Conservation (phyloP, 257 asterid species). For the Plantago elongata region DNA sequence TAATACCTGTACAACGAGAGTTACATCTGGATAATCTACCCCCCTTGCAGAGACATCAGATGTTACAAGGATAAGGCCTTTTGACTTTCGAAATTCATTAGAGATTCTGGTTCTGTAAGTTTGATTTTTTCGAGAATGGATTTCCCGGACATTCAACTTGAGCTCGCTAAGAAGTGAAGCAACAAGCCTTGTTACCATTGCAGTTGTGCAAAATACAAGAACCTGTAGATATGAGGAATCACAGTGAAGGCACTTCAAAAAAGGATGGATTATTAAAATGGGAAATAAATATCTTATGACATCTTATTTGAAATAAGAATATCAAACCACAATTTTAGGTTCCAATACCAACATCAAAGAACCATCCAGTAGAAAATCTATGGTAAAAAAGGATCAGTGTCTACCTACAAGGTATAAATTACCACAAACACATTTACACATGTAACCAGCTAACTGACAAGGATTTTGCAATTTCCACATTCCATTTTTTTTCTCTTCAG, state of each 20-base stretch:
- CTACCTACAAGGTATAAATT: too few species aligned
- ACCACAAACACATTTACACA: background rate
- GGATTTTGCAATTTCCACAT: background rate
- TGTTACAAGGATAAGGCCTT: constrained; percentile 90
- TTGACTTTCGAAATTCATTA: constrained; percentile 90
- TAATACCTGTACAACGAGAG: constrained; percentile 81
- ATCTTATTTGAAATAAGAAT: too few species aligned
- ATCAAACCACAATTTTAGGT: too few species aligned
- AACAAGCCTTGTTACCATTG: constrained; percentile 92
- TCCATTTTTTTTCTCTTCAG: background rate
- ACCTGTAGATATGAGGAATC: constrained; percentile 40
- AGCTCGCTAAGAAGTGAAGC: constrained; percentile 84
- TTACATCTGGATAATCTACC: constrained; percentile 94
- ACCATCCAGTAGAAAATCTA: too few species aligned
- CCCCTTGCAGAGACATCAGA: constrained; percentile 99
- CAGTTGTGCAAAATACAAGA: constrained; percentile 97
- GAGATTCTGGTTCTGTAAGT: constrained; percentile 84
- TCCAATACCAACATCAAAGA: too few species aligned
- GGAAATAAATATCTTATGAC: background rate
- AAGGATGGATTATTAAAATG: background rate
- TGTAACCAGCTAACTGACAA: background rate
- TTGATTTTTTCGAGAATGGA: constrained; percentile 93
- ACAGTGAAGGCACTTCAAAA: background rate
- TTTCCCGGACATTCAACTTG: constrained; percentile 81
- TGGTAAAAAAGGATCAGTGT: too few species aligned